Percentiles rank a stretch among this genome's conserved stretches.
These are phyloP conservation scores for Syzygium syzygioides DNA, from an alignment of 441 rosid species.

Conservation along the genomic window DNA sequence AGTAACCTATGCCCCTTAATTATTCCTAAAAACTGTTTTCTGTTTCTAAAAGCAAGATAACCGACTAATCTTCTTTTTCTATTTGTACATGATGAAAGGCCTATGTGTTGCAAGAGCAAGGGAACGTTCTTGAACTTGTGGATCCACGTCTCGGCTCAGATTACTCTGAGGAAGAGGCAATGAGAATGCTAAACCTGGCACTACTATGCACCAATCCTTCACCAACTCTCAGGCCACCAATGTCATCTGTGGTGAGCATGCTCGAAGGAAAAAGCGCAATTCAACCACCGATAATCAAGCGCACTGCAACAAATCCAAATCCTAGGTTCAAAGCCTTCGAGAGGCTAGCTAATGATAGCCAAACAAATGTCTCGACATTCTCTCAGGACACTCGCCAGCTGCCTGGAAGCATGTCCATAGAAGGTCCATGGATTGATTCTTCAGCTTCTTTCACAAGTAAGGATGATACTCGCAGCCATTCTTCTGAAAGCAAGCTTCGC, in stretches of 20 bases:
- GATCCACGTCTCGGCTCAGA: neutral
- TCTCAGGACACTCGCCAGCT: neutral
- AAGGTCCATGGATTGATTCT: neutral
- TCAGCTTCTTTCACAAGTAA: neutral
- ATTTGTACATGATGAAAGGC: neutral
- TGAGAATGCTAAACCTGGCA: neutral
- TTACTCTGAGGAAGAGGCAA: neutral
- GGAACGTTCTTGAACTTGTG: neutral
- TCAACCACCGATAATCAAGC: slow-evolving; percentile 47
- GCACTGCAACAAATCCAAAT: slow-evolving; percentile 22
- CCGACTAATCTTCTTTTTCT: neutral
- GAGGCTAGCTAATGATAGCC: slow-evolving; percentile 41
- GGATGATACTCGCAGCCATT: neutral
- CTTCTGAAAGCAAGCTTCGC: slow-evolving; percentile 20
- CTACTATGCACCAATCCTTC: neutral
- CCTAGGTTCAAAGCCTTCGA: slow-evolving; percentile 53
- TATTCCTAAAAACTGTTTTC: neutral
- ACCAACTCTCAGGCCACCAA: slow-evolving; percentile 1
- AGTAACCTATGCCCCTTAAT: neutral
- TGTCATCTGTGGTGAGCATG: slow-evolving; percentile 11
- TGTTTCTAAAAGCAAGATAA: neutral
- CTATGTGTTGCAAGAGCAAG: neutral
- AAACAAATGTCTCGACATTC: slow-evolving; percentile 22
- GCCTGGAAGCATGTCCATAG: neutral
- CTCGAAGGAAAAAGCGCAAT: slow-evolving; percentile 23